phyloP scores from a whole-genome alignment of 371 early-diverging fungal species.

The Actinomucor elegans region DNA sequence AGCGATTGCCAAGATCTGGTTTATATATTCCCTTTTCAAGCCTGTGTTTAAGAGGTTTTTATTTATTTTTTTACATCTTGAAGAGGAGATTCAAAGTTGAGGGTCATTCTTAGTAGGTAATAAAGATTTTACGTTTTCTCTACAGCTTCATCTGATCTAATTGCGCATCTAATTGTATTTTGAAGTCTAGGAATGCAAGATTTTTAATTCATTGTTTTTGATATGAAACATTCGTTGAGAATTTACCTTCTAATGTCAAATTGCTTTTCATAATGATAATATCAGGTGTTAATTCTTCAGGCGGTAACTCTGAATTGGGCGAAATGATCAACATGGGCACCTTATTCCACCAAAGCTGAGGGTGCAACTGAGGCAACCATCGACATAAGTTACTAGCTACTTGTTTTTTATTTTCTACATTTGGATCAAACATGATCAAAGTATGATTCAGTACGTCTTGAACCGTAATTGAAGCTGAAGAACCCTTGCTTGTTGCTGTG shows the following conservation, averaged over 20 bases:
- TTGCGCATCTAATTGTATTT: not conserved
- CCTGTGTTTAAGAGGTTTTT: not conserved
- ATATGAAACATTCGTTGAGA: not conserved
- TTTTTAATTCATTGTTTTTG: too few relatives aligned
- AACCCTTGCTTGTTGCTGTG: not conserved
- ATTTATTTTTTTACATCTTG: not conserved
- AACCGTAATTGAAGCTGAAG: not conserved
- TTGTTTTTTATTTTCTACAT: conserved; percentile 12
- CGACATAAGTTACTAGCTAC: conserved; percentile 15
- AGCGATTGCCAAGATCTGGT: too few relatives aligned
- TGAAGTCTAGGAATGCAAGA: conserved; percentile 12
- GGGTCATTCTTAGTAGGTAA: not conserved
- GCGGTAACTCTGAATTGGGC: not conserved
- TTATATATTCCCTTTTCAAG: not conserved
- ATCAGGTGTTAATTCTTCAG: conserved; percentile 6
- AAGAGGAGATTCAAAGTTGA: not conserved
- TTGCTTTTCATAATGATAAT: conserved; percentile 14
- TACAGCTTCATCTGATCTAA: not conserved
- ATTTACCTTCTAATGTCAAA: conserved; percentile 25
- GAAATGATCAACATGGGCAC: conserved; percentile 31
- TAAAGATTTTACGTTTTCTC: too few relatives aligned
- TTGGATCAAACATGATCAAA: conserved; percentile 26
- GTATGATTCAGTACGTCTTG: conserved; percentile 20
- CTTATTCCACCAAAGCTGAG: conserved; percentile 41
- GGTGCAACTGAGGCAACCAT: conserved; percentile 31